Conservation (phyloP, 1,284 basidiomycete genomes). For the Ganoderma lucidum region DNA sequence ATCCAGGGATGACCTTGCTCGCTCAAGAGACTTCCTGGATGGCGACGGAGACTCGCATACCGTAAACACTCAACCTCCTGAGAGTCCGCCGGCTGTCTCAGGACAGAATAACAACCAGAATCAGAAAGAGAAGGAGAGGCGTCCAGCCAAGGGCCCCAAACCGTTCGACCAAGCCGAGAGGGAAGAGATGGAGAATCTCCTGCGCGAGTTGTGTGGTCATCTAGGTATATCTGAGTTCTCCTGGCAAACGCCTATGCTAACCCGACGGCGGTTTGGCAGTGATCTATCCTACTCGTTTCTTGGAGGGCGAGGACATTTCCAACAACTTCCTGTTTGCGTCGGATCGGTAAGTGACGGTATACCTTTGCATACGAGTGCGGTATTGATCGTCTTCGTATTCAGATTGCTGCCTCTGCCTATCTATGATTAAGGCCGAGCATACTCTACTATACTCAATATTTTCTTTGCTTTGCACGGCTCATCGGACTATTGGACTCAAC, state of each 20-base stretch:
- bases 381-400: neutral
- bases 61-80: slow-evolving; percentile 23
- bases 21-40: slow-evolving; percentile 32
- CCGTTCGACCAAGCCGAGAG: slow-evolving; percentile 85
- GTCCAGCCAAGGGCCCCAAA: slow-evolving; percentile 60
- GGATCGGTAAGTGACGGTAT: slow-evolving; percentile 62
- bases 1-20: slow-evolving; percentile 33
- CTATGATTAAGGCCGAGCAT: slow-evolving; percentile 30
- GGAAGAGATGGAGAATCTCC: slow-evolving; percentile 87
- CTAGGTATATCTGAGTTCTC: slow-evolving; percentile 60
- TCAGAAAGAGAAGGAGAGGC: slow-evolving; percentile 47
- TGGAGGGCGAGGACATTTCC: slow-evolving; percentile 86
- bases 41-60: slow-evolving; percentile 27
- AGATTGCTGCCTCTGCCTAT: slow-evolving; percentile 34
- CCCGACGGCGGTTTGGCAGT: slow-evolving; percentile 53
- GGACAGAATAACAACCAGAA: slow-evolving; percentile 37
- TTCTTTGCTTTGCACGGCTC: neutral
- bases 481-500: neutral
- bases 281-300: slow-evolving; percentile 81
- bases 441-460: neutral
- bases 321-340: slow-evolving; percentile 94
- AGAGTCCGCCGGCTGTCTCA: slow-evolving; percentile 19
- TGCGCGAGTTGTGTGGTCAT: slow-evolving; percentile 83
- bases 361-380: neutral
- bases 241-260: neutral